Conservation (phyloP, 2,329 filamentous ascomycete species). For the Nigrograna mackinnonii region DNA sequence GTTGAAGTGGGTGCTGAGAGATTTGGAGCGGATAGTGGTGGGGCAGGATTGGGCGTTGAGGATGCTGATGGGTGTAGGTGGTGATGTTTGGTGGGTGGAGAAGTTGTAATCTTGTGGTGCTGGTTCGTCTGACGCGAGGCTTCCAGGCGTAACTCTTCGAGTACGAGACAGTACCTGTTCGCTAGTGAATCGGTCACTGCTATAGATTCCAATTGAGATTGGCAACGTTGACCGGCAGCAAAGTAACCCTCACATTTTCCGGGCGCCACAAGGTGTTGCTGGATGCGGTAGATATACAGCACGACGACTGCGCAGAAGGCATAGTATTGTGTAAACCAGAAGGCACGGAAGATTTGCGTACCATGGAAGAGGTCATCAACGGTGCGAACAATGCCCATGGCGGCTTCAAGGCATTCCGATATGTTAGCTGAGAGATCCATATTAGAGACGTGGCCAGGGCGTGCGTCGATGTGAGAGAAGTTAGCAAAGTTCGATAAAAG, state of each 20-base stretch:
- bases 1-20: background rate
- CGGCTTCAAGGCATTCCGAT: slow-evolving; percentile 52
- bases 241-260: slow-evolving; percentile 54
- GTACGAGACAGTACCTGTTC: slow-evolving; percentile 55
- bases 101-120: background rate
- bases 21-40: background rate
- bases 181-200: slow-evolving; percentile 35
- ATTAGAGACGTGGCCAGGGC: slow-evolving; percentile 11
- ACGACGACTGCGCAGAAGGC: slow-evolving; percentile 59
- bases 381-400: slow-evolving; percentile 49
- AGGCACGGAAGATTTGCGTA: slow-evolving; percentile 49
- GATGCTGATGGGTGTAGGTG: background rate
- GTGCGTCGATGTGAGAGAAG: slow-evolving; percentile 29
- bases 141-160: slow-evolving; percentile 56
- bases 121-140: slow-evolving; percentile 29
- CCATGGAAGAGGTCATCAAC: slow-evolving; percentile 47
- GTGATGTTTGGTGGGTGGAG: no score
- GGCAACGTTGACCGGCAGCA: slow-evolving; percentile 45
- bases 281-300: slow-evolving; percentile 59
- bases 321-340: slow-evolving; percentile 59
- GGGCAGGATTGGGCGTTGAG: background rate
- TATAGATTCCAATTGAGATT: slow-evolving; percentile 38
- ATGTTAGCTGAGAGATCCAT: slow-evolving; percentile 39
- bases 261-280: slow-evolving; percentile 49
- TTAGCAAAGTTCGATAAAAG: slow-evolving; percentile 50